A percentile compares a stretch with the other conserved stretches of the same genome.
Conservation (phyloP, 1,284 basidiomycete genomes). For the Cutaneotrichosporon arboriforme region DNA sequence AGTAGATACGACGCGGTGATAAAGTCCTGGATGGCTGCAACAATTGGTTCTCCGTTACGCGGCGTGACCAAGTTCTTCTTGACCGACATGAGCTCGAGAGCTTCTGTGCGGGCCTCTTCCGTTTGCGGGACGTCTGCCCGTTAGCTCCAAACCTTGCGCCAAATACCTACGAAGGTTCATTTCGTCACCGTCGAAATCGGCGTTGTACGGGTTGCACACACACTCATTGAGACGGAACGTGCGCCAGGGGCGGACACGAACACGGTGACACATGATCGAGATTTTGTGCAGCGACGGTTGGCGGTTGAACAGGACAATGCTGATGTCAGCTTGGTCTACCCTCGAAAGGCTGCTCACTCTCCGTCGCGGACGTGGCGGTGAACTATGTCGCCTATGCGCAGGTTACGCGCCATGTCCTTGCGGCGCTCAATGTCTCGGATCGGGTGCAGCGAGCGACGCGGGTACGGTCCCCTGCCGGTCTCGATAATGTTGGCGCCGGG, state of each 20-base stretch:
- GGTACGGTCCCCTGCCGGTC: conserved; percentile 28
- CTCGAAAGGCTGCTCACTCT: conserved; percentile 54
- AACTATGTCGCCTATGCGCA: conserved; percentile 46
- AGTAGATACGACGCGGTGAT: conserved; percentile 96
- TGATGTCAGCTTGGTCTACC: conserved; percentile 17
- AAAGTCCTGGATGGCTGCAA: conserved; percentile 97
- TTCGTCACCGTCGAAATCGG: conserved; percentile 99
- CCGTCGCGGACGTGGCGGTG: conserved; percentile 81
- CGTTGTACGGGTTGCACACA: conserved; percentile 98
- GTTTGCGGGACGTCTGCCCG: conserved; percentile 90
- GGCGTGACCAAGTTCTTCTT: conserved; percentile 97
- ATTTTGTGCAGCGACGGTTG: conserved; percentile 98
- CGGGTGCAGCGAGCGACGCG: conserved; percentile 19
- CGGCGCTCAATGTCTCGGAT: conserved; percentile 38
- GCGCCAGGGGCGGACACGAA: conserved; percentile 85
- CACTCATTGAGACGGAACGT: conserved; percentile 98
- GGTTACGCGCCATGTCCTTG: conserved; percentile 36
- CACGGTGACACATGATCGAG: conserved; percentile 98
- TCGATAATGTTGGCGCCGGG: conserved; percentile 96
- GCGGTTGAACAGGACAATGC: conserved; percentile 94
- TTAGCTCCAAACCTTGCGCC: conserved; percentile 4
- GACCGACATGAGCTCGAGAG: conserved; percentile 94
- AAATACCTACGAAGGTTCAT: conserved; percentile 87
- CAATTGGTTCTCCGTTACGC: conserved; percentile 95
- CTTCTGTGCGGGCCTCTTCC: conserved; percentile 96